Base-by-base conservation (phyloP, 441 rosid species). In the Daphne laureola region DNA sequence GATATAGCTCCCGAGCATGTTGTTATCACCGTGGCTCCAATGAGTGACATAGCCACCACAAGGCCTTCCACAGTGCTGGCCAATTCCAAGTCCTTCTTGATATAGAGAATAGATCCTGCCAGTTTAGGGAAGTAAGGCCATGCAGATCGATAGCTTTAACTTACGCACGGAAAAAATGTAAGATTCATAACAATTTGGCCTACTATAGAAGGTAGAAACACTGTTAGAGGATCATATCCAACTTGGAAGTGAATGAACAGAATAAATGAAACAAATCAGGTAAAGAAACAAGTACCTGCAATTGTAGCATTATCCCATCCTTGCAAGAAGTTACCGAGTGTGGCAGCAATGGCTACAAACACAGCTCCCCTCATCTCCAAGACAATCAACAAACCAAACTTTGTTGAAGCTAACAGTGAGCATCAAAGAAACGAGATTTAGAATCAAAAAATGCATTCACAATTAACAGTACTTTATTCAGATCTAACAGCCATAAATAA, bases 251-350 rank as follows among this genome's bases (percentile, higher is more conserved):
- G 49, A 50, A 3, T 12, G 43, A 53, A 46, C 43, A 57, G 3
- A 54, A 26, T 12, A 42, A 13, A 14, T 35, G 58, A n/a, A 48
- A 2, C 18, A 43, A 26, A 11, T 25, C 14, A 47, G 38, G 15
- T 5, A 65, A 16, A 62, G 25, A 21, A 58, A 55, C 58, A 67
- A 67, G 51, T 71, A 84, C 92, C 92, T 58, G 92, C 92, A 73
- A 84, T 84, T 49, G 92, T 84, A 52, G 92, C 92, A 72, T 84
- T 84, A 76, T 84, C 92, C 92, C 92, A 84, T 73, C 92, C 92
- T 69, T 81, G 92, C 53, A 84, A 78, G 70, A 84, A 84, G 74
- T 79, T 84, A 46, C 92, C 92, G 54, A 84, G 69, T 0, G 87
- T 53, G 48, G 92, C 92, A 40, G 79, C 83, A 76, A 84, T 71